These are phyloP conservation scores for Daldinia childiae DNA, from an alignment of 495 filamentous ascomycete genomes.

Conservation along the genomic window DNA sequence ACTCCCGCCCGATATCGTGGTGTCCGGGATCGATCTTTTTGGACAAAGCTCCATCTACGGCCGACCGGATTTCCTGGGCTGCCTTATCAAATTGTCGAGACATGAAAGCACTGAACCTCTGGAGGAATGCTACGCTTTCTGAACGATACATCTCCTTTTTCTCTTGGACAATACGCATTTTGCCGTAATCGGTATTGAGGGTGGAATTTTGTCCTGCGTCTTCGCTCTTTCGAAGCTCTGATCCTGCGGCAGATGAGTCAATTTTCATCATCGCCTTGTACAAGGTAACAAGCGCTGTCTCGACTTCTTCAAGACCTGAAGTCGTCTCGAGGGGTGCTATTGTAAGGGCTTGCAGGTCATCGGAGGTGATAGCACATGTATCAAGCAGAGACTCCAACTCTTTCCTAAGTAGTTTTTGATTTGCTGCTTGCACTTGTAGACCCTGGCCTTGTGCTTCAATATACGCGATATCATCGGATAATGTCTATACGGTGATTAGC, in stretches of 20 bases:
- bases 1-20: conserved; percentile 61
- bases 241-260: conserved; percentile 75
- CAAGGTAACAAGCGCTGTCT: conserved; percentile 77
- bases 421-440: conserved; percentile 94
- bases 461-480: conserved; percentile 94
- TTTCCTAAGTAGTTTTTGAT: conserved; percentile 91
- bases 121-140: conserved; percentile 76
- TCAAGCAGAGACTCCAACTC: conserved; percentile 84
- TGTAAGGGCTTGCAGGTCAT: conserved; percentile 76
- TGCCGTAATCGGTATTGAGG: conserved; percentile 82
- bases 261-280: conserved; percentile 97
- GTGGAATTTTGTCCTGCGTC: conserved; percentile 59
- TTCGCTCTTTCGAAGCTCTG: conserved; percentile 60
- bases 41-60: conserved; percentile 60
- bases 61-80: conserved; percentile 69
- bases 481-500: conserved; percentile 70
- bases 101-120: conserved; percentile 82
- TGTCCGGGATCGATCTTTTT: conserved; percentile 64
- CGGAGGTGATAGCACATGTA: conserved; percentile 83
- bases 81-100: conserved; percentile 79
- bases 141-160: conserved; percentile 87
- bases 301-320: conserved; percentile 76
- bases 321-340: conserved; percentile 76
- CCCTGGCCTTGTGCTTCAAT: conserved; percentile 98
- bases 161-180: conserved; percentile 92